These are phyloP conservation scores for Kondoa subrosea DNA, from an alignment of 768 basidiomycete species.

Conservation along the genomic window DNA sequence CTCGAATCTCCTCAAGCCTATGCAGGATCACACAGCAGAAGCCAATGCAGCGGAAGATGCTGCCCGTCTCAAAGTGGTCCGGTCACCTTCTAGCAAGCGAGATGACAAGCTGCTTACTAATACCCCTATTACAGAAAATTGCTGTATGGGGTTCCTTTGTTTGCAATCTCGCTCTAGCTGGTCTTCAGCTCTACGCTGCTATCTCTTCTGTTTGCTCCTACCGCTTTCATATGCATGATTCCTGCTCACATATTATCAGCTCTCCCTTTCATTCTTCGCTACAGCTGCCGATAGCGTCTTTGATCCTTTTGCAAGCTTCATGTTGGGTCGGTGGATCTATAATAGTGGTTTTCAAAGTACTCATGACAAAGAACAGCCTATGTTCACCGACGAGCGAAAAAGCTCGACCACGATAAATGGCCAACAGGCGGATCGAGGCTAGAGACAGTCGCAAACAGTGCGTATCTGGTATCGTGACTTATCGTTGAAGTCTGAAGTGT, in stretches of 20 bases:
- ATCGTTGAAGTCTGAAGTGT: neutral
- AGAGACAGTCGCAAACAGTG: conserved; percentile 15
- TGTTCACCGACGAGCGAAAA: conserved; percentile 15
- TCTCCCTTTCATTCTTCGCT: conserved; percentile 70
- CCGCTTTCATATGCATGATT: neutral
- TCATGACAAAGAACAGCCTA: no score
- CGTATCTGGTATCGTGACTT: neutral
- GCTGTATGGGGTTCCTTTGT: no score
- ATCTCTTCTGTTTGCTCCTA: conserved; percentile 39
- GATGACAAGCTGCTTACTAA: no score
- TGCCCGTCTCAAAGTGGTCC: conserved; percentile 13
- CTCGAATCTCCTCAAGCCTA: conserved; percentile 12
- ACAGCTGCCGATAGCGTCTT: conserved; percentile 61
- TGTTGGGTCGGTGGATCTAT: no score
- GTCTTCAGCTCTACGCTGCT: conserved; percentile 61
- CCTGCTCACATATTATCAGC: conserved; percentile 27
- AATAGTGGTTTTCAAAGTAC: no score
- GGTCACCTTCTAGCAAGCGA: no score
- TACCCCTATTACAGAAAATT: no score
- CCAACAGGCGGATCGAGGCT: conserved; percentile 17
- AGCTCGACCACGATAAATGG: conserved; percentile 13
- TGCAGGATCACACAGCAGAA: conserved; percentile 3
- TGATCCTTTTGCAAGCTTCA: conserved; percentile 2
- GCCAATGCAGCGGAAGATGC: conserved; percentile 13
- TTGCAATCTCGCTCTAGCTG: conserved; percentile 18